Conservation (phyloP, 129 eudicot species). For the Tagetes erecta region DNA sequence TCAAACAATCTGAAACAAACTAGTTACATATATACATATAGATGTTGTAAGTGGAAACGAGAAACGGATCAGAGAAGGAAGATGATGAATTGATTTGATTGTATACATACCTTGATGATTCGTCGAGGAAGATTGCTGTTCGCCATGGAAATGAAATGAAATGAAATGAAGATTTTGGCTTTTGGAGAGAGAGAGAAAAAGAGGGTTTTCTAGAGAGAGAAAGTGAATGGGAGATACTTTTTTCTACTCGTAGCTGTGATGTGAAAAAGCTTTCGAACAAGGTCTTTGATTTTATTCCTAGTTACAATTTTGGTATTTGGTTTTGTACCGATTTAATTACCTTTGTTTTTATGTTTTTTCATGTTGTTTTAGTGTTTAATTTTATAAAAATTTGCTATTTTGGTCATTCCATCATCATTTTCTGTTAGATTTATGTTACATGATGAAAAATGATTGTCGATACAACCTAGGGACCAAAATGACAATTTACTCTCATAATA, state of each 20-base stretch:
- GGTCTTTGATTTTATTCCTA: too few species aligned
- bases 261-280: not conserved
- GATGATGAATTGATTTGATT: slow-evolving; percentile 8
- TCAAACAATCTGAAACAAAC: not conserved
- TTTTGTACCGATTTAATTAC: too few species aligned
- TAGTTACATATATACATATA: slow-evolving; percentile 9
- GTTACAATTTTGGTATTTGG: too few species aligned
- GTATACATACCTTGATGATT: slow-evolving; percentile 48
- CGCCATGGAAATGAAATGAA: slow-evolving; percentile 36
- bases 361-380: too few species aligned
- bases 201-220: slow-evolving; percentile 31
- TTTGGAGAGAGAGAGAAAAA: not conserved
- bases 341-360: too few species aligned
- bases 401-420: too few species aligned
- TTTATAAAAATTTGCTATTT: too few species aligned
- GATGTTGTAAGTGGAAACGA: slow-evolving; percentile 11
- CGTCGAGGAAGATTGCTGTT: slow-evolving; percentile 58
- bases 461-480: too few species aligned
- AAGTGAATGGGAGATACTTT: slow-evolving; percentile 14
- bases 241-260: not conserved
- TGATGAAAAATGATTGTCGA: too few species aligned
- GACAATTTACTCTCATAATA: too few species aligned
- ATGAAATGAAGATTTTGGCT: slow-evolving; percentile 25
- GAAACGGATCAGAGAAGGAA: slow-evolving; percentile 30
- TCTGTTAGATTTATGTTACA: too few species aligned